Evolutionary conservation across 78 protist species (phyloP), one percentile per base, ranked within the genome.

Genomic region (Mantamonas sphyraenae): DNA sequence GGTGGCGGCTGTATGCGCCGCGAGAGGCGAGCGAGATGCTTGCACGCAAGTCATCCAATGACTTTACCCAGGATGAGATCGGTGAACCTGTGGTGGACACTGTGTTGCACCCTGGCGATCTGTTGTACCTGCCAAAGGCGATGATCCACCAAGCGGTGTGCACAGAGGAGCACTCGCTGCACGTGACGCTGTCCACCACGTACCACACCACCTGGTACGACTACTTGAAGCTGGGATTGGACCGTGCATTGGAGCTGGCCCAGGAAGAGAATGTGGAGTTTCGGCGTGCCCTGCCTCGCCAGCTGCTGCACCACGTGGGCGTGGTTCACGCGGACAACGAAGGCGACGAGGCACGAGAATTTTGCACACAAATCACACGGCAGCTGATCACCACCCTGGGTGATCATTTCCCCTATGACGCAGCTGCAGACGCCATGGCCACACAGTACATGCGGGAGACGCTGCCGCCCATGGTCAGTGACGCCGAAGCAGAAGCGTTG

Each of bases 121-220:
- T 92, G 16, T 62, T 92, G 63, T 92, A 92, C 78, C 67, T 92
- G 30, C 96, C 96, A 9, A 63, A 93, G 45, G 96, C 93, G 17
- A 33, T 50, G 10, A 79, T 92, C 26, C 96, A 92, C 75, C 90
- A 92, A 57, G 93, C 86, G 20, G 58, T 43, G 30, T 33, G 61
- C 63, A 24, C 68, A 2, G 77, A 69, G 34, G 67, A 45, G 56
- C 85, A 74, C 33, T 82, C 90, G n/a, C 37, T 79, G 7, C 96
- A 91, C 61, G 57, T 87, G 17, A 87, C 96, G 31, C 38, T 91
- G n/a, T 79, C 88, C 43, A 75, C 85, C 2, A 68, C 65, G 38
- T 75, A 81, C 51, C 39, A 72, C 33, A 58, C 73, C 47, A 70
- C 79, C 28, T 77, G 83, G 83, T 82, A 72, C 55, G 85, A 85